These are phyloP conservation scores for Epichloe elymi DNA, from an alignment of 2,329 filamentous ascomycete species.

Conservation along the genomic window DNA sequence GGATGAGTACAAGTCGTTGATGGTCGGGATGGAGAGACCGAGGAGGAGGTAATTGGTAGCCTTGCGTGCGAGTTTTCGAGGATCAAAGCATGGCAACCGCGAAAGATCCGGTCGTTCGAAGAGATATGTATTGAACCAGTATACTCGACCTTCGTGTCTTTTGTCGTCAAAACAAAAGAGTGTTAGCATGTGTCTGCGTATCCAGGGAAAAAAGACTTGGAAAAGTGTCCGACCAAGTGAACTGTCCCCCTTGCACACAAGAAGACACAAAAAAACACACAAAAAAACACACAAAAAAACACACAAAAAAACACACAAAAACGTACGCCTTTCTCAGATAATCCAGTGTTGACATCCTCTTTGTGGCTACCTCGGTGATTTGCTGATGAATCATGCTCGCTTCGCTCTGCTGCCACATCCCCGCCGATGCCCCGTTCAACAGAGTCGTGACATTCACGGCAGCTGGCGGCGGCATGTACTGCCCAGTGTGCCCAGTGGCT, in stretches of 20 bases:
- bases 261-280: not conserved
- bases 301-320: constrained; percentile 9
- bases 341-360: constrained; percentile 86
- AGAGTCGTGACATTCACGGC: constrained; percentile 4
- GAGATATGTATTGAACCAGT: constrained; percentile 96
- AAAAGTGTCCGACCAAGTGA: not conserved
- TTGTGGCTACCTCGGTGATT: constrained; percentile 75
- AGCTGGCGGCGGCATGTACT: constrained; percentile 10
- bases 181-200: not conserved
- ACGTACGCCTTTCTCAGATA: constrained; percentile 85
- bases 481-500: constrained; percentile 2
- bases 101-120: constrained; percentile 72
- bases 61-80: constrained; percentile 71
- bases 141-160: constrained; percentile 85
- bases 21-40: constrained; percentile 77
- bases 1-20: constrained; percentile 75
- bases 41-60: constrained; percentile 90
- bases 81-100: constrained; percentile 75
- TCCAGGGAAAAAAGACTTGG: not conserved
- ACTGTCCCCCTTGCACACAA: not conserved
- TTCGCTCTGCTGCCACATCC: constrained; percentile 30
- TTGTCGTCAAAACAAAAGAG: not conserved
- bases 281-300: not conserved
- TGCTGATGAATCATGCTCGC: constrained; percentile 40
- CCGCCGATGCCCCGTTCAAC: constrained; percentile 4